Evolutionary conservation across 768 basidiomycete species (phyloP), one percentile per base, ranked within the genome.

Genomic region (Mycena polygramma): DNA sequence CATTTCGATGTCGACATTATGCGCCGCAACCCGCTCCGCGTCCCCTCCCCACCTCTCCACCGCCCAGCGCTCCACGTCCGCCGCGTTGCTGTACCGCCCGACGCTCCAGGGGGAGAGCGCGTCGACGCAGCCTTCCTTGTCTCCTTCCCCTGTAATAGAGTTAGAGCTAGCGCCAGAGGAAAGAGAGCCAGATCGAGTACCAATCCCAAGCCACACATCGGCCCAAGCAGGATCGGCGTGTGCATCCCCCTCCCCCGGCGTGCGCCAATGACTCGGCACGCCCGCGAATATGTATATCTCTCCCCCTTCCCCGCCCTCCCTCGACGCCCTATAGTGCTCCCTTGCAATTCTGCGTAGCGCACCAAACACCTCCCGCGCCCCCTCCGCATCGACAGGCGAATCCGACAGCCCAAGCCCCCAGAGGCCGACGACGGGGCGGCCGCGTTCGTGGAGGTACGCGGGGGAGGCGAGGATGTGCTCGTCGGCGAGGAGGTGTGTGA

Each of bases 71-170:
- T 94, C 92, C 1, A 90, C 92, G 17, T 89, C 89, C 51, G 84
- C 83, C 69, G 89, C 86, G 68, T 84, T 86, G 22, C 81, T 81
- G 77, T 89, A 94, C 41, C 92, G 83, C 5, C 94, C 94, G 13
- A 95, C 85, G 8, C 91, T 93, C 94, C 94, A 95, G 9, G 94
- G 94, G 24, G 90, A 92, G 65, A 94, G 87, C 5, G 92, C 91
- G 70, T 94, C 93, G 68, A 94, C 93, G 26, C 22, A 35, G 24
- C 72, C 72, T 6, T 22, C 61, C 41, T 89, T 89, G n/a, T n/a
- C n/a, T n/a, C 90, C 89, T 13, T 39, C 39, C 39, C 39, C 39
- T n/a, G n/a, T n/a, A n/a, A n/a, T n/a, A n/a, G n/a, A n/a, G 30
- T 30, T 30, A 30, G 30, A 30, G 6, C 6, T 30, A 30, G 30